Conservation (phyloP, 1,139 yeast genomes). For the Maudiozyma humilis region DNA sequence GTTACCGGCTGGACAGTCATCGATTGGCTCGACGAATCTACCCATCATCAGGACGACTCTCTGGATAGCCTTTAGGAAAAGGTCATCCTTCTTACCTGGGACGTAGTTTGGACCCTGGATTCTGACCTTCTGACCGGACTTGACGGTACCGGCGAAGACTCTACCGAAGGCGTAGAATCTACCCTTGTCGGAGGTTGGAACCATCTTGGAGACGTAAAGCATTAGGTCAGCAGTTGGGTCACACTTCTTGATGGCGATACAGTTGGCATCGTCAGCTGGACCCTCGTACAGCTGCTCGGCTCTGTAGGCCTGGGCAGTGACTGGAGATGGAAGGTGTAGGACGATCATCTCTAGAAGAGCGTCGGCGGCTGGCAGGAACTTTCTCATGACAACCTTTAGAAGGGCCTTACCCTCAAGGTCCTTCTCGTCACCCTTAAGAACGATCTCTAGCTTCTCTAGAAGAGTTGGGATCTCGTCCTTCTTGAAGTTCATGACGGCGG, state of each 20-base stretch:
- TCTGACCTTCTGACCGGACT: constrained; percentile 98
- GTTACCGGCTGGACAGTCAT: constrained; percentile 99
- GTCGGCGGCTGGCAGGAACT: constrained; percentile 99
- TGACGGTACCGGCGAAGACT: constrained; percentile 99
- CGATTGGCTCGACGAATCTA: constrained; percentile 94
- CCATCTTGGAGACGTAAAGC: constrained; percentile 99
- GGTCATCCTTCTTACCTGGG: constrained; percentile 97
- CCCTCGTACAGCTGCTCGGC: constrained; percentile 99
- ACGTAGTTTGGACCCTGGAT: constrained; percentile 99
- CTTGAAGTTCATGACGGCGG: constrained; percentile 95
- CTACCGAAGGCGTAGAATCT: constrained; percentile 99
- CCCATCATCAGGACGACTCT: constrained; percentile 99
- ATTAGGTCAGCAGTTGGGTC: constrained; percentile 97
- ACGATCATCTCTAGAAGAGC: constrained; percentile 98
- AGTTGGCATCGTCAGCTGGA: constrained; percentile 90
- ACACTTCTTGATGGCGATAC: constrained; percentile 93
- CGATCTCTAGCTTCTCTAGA: constrained; percentile 86
- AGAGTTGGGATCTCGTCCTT: constrained; percentile 88
- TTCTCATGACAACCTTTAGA: constrained; percentile 97
- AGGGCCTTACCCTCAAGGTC: constrained; percentile 98
- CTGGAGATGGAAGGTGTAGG: constrained; percentile 98
- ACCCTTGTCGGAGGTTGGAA: constrained; percentile 99
- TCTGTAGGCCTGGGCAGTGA: constrained; percentile 98
- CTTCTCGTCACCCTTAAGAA: constrained; percentile 87
- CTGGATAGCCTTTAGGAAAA: constrained; percentile 95